Percentiles rank a stretch among this genome's conserved stretches.
Evolutionary conservation across 306 rosid genomes (phyloP).

Genomic region (Trifolium repens): DNA sequence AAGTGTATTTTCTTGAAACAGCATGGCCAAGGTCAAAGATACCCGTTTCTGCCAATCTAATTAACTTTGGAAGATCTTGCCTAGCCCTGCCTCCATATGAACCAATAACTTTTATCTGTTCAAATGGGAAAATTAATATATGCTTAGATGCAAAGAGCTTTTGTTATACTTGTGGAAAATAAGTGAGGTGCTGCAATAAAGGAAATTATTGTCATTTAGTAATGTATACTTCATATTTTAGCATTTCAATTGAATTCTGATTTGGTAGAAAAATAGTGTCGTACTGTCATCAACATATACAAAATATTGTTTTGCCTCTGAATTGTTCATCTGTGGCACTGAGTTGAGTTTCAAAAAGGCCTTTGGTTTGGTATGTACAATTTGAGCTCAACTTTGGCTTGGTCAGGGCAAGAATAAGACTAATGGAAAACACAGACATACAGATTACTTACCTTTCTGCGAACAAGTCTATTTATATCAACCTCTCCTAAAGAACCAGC

Average conservation of each 20-base stretch:
- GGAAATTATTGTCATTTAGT: not conserved
- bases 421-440: not conserved
- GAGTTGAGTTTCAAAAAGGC: not conserved
- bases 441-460: slow-evolving; percentile 70
- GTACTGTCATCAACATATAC: not conserved
- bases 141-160: not conserved
- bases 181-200: not conserved
- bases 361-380: not conserved
- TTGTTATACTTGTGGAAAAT: slow-evolving; percentile 3
- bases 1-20: slow-evolving; percentile 80
- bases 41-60: slow-evolving; percentile 85
- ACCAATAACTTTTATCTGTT: slow-evolving; percentile 85
- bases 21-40: slow-evolving; percentile 72
- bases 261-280: not conserved
- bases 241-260: not conserved
- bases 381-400: slow-evolving; percentile 15
- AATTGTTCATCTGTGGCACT: not conserved
- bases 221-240: not conserved
- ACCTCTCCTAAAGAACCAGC: slow-evolving; percentile 83
- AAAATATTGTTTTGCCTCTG: not conserved
- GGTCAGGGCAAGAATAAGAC: not conserved
- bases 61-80: slow-evolving; percentile 95
- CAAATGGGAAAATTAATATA: slow-evolving; percentile 32
- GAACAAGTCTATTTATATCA: slow-evolving; percentile 93
- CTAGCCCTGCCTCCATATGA: slow-evolving; percentile 97